Conservation (phyloP, 257 asterid species). For the Cordia subcordata region DNA sequence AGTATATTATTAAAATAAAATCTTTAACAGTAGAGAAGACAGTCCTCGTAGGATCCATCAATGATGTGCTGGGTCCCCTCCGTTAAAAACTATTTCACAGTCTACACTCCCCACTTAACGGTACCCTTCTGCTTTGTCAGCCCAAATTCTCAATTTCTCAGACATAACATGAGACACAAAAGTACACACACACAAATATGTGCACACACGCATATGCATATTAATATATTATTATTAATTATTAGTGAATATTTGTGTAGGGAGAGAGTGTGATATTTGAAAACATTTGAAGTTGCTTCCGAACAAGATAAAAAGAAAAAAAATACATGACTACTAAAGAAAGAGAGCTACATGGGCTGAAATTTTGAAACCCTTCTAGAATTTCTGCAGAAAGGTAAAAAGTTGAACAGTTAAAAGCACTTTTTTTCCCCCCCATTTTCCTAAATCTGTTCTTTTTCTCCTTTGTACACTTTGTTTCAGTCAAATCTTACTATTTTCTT, state of each 20-base stretch:
- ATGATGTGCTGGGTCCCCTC: background rate
- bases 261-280: background rate
- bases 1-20: too few relatives aligned
- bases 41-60: background rate
- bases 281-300: background rate
- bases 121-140: constrained; percentile 20
- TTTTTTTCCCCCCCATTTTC: too few relatives aligned
- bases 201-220: background rate
- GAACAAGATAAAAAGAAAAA: constrained; percentile 11
- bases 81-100: too few relatives aligned
- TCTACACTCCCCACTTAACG: background rate
- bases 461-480: constrained; percentile 1
- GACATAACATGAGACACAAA: background rate
- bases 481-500: constrained; percentile 26
- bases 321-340: background rate
- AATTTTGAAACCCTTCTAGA: constrained; percentile 15
- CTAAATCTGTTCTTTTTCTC: background rate
- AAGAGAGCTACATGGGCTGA: constrained; percentile 10
- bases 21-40: too few relatives aligned
- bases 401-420: background rate
- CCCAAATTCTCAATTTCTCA: constrained; percentile 32
- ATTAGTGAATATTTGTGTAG: background rate
- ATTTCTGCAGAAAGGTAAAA: constrained; percentile 23
- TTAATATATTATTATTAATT: too few relatives aligned
- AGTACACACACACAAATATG: background rate